A percentile compares a stretch with the other conserved stretches of the same genome.
Conservation (phyloP, 352 stramenopile species). For the Phytopythium kandeliae region DNA sequence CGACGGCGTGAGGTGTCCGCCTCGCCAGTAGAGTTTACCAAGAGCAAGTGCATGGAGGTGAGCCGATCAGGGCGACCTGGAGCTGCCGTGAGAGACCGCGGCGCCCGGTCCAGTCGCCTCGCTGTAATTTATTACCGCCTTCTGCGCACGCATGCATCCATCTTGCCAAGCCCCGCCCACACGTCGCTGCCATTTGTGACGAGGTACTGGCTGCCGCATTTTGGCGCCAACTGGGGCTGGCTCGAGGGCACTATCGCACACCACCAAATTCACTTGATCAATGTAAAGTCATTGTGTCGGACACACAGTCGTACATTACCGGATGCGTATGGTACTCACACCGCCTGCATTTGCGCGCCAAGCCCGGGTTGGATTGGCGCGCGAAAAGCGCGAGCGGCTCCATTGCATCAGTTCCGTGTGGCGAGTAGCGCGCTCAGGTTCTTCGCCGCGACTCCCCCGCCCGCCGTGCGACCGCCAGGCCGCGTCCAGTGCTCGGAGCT, state of each 20-base stretch:
- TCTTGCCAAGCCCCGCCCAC: too few species aligned
- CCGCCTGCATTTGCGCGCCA: slow-evolving; percentile 15
- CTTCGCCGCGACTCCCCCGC: background rate
- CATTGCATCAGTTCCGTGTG: background rate
- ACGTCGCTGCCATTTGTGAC: too few species aligned
- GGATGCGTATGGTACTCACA: slow-evolving; percentile 3
- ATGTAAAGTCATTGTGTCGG: slow-evolving; percentile 1
- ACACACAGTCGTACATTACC: slow-evolving; percentile 17
- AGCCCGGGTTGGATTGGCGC: background rate
- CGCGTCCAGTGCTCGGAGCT: background rate
- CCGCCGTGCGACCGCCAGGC: background rate
- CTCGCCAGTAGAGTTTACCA: background rate
- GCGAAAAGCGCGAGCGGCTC: background rate
- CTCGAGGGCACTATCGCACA: too few species aligned
- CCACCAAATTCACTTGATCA: too few species aligned
- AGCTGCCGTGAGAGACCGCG: background rate
- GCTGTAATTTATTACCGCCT: slow-evolving; percentile 7
- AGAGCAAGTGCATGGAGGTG: background rate
- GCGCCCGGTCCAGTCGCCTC: slow-evolving; percentile 1
- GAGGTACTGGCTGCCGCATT: too few species aligned
- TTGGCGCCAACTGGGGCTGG: background rate
- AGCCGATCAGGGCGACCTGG: background rate
- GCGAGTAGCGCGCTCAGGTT: background rate
- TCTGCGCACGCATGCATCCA: too few species aligned
- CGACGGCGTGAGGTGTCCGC: background rate